Evolutionary conservation across 169 alveolate genomes (phyloP), one percentile per base, ranked within the genome.

Genomic region (Cryptosporidium viatorum): DNA sequence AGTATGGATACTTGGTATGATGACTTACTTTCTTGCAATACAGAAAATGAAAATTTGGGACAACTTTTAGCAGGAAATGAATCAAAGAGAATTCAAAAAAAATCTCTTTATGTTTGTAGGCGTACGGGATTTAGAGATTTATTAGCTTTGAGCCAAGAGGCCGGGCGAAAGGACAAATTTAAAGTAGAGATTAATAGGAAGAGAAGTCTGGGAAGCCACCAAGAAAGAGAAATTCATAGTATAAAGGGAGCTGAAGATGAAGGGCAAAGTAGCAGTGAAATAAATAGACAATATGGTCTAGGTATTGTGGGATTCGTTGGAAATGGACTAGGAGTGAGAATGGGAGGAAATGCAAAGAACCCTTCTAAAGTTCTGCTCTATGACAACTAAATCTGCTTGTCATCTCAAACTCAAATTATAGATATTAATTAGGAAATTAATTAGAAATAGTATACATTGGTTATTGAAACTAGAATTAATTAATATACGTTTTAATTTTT

Each of bases 1-100:
- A 73, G 86, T 43, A 73, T 73, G 86, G 86, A 73, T 58, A 52
- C 43, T 73, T 73, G 86, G 86, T 73, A 73, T 58, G 68, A 51
- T 58, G 86, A 73, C 51, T 73, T 73, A 59, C 70, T 73, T 18
- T 73, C 70, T 21, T 33, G 43, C 55, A 73, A 73, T 59, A 73
- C 86, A 39, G 86, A 73, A 73, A 73, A 55, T 59, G 86, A 73
- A 31, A 50, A 73, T 59, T 31, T 29, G 29, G 37, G 37, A 55
- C 52, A 65, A 14, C 29, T 65, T 65, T 37, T 65, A 10, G 23
- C 29, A n/a, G 50, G 26, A 16, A 65, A 33, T 65, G 52, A 33
- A 43, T 16, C 71, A 31, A 65, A 8, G 21, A 31, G 9, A 51
- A 10, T 26, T 23, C 48, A 37, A 31, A 26, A 73, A 18, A 73